These are phyloP conservation scores for Omphalotus olearius DNA, from an alignment of 1,284 basidiomycete genomes.

Conservation along the genomic window DNA sequence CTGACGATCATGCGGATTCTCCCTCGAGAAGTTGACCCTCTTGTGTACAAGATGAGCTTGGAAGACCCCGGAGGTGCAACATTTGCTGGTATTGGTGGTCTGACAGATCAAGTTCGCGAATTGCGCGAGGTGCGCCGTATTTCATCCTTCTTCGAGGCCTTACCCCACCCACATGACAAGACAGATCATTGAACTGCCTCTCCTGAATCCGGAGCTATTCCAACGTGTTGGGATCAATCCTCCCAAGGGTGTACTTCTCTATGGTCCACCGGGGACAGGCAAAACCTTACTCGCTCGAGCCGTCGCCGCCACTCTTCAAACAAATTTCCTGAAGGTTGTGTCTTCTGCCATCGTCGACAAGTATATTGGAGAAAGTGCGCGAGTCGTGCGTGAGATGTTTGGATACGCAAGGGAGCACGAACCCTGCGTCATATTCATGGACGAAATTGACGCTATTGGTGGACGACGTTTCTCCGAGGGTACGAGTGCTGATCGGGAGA, in stretches of 20 bases:
- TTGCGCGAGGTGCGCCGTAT: constrained; percentile 73
- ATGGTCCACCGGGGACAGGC: constrained; percentile 92
- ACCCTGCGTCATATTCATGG: constrained; percentile 99
- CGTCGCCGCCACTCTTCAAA: constrained; percentile 92
- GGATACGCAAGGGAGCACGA: constrained; percentile 96
- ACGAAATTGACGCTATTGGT: constrained; percentile 98
- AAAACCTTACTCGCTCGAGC: constrained; percentile 96
- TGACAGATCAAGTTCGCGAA: constrained; percentile 96
- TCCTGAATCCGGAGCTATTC: constrained; percentile 96
- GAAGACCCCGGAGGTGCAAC: constrained; percentile 95
- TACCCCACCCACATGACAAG: neutral
- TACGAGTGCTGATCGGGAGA: constrained; percentile 97
- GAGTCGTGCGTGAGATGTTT: constrained; percentile 97
- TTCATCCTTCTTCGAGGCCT: neutral
- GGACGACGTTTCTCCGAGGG: constrained; percentile 97
- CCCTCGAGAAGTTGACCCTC: constrained; percentile 95
- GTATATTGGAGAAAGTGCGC: constrained; percentile 97
- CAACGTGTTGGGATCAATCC: constrained; percentile 94
- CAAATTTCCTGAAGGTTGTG: constrained; percentile 98
- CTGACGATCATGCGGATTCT: constrained; percentile 98
- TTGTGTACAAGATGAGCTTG: constrained; percentile 99
- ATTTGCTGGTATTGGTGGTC: constrained; percentile 96
- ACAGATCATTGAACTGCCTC: constrained; percentile 92
- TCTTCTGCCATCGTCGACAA: constrained; percentile 99
- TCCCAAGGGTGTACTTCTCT: constrained; percentile 90